Evolutionary conservation across 2,329 filamentous ascomycete species (phyloP), one percentile per base, ranked within the genome.

Genomic region (Colletotrichum karsti): DNA sequence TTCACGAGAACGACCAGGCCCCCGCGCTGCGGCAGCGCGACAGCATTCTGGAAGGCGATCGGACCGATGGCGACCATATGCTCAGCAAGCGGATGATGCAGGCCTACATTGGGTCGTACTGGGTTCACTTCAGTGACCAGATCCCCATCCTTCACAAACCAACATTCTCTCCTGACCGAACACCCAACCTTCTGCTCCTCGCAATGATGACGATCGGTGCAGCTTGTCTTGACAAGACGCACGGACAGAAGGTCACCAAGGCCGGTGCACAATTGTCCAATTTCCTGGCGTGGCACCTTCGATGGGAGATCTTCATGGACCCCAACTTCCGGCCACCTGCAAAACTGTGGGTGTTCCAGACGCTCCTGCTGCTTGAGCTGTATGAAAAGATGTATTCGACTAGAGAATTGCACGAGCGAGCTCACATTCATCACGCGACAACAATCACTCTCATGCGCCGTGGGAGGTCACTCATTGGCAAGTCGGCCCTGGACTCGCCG

Each of bases 351-450:
- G 90, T 97, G 0, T 98, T 98, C 81, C 96, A 98, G 77, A 91
- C 95, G 1, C 82, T 98, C 57, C 84, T 98, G 5, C 85, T 98
- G 5, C 85, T 98, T 12, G 96, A 99, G 77, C 83, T 97, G 1
- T 98, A 97, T 74, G 96, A 99, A 82, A 99, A 99, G 84, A 96
- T 97, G 92, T 98, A 95, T 78, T 96, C 94, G 41, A 97, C 95
- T 0, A 88, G 95, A 71, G 91, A 93, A 66, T 84, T 98, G 33
- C 96, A 99, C 78, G 96, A 99, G 80, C 88, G 96, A 72, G 95
- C 95, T 1, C 95, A 98, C 74, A 97, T 98, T 50, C 95, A 98
- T 75, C 96, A 99, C 77, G 95, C 95, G 13, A 98, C 95, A 0
- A 98, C 95, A 0, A 90, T 99, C 71, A 97, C 95, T 0, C 83